These are phyloP conservation scores for Neophaeococcomyces mojaviensis DNA, from an alignment of 2,329 filamentous ascomycete genomes.

Conservation along the genomic window DNA sequence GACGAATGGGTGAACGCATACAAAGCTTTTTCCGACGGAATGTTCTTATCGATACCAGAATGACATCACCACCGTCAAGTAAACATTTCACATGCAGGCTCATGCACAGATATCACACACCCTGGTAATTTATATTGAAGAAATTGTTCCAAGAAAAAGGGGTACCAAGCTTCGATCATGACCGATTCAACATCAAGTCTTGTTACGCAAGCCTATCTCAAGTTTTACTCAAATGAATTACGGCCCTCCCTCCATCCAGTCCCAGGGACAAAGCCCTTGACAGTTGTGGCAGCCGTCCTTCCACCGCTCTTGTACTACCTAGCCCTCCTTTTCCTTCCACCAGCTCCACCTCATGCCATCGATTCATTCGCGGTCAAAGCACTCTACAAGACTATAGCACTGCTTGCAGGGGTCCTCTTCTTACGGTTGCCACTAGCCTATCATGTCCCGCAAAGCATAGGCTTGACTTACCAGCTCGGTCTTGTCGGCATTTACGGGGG, in stretches of 20 bases:
- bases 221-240: constrained; percentile 19
- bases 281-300: constrained; percentile 31
- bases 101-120: no score
- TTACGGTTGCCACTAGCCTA: constrained; percentile 36
- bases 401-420: constrained; percentile 33
- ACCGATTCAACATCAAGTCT: no score
- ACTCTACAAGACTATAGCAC: constrained; percentile 33
- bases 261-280: constrained; percentile 34
- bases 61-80: no score
- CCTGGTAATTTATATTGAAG: no score
- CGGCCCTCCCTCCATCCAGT: constrained; percentile 35
- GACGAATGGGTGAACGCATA: no score
- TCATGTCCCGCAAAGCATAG: constrained; percentile 38
- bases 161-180: no score
- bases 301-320: constrained; percentile 38
- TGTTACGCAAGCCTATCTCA: no score
- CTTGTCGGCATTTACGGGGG: constrained; percentile 38
- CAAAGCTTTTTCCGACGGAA: background rate
- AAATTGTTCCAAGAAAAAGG: no score
- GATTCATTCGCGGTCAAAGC: constrained; percentile 25
- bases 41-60: no score
- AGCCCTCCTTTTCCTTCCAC: constrained; percentile 35
- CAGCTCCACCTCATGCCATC: constrained; percentile 31
- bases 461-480: constrained; percentile 39
- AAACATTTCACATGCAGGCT: no score